Evolutionary conservation across 805 yeast genomes (phyloP).

Genomic region (Yarrowia deformans): DNA sequence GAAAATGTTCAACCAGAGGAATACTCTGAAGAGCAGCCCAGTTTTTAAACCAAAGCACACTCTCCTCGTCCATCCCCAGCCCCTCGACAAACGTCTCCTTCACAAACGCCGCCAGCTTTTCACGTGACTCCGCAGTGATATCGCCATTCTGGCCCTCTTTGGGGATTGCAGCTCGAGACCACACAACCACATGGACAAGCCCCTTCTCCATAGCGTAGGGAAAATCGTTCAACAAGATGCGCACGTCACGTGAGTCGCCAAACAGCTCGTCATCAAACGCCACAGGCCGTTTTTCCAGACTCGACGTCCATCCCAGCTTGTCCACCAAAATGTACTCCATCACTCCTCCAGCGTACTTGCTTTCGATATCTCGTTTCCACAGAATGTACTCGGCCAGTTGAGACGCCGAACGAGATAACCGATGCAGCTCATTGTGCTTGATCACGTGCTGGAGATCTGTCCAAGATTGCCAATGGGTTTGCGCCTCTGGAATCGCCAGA

Average conservation of each 20-base stretch:
- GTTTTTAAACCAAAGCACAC: conserved; percentile 64
- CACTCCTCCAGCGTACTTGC: conserved; percentile 35
- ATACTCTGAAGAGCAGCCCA: conserved; percentile 65
- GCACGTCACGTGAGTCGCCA: conserved; percentile 51
- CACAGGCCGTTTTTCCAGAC: conserved; percentile 1
- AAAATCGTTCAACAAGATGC: conserved; percentile 60
- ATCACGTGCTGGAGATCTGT: conserved; percentile 14
- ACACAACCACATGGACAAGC: conserved; percentile 61
- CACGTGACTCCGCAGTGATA: conserved; percentile 52
- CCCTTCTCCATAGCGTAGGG: conserved; percentile 61
- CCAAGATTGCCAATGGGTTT: conserved; percentile 20
- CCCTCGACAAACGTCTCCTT: conserved; percentile 53
- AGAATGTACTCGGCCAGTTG: conserved; percentile 25
- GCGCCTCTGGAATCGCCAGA: conserved; percentile 22
- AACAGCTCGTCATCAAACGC: conserved; percentile 6
- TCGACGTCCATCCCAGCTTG: conserved; percentile 13
- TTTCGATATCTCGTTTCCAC: conserved; percentile 27
- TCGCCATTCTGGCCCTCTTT: conserved; percentile 55
- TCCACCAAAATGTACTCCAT: conserved; percentile 39
- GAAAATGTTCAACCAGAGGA: conserved; percentile 63
- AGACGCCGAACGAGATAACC: conserved; percentile 20
- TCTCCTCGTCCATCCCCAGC: conserved; percentile 51
- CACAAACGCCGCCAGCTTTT: conserved; percentile 54
- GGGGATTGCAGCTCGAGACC: conserved; percentile 60
- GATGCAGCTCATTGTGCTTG: conserved; percentile 22